Conservation (phyloP, 1,139 yeast species). For the Eremothecium coryli region DNA sequence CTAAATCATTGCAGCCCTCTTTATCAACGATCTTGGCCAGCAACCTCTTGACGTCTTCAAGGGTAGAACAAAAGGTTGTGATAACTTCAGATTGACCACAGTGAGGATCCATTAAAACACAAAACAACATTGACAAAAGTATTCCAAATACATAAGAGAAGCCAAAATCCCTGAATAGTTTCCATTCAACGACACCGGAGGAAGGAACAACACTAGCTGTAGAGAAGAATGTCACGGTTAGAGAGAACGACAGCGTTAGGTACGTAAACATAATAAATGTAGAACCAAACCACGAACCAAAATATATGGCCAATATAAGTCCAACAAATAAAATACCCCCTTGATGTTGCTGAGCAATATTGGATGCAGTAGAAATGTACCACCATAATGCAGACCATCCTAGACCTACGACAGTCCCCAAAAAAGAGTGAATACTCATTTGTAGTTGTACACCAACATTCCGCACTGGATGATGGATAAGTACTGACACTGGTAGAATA, state of each 20-base stretch:
- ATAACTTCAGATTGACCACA: slow-evolving; percentile 32
- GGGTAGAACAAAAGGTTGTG: slow-evolving; percentile 18
- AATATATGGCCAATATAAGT: slow-evolving; percentile 32
- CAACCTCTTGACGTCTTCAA: slow-evolving; percentile 22
- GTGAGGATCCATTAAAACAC: slow-evolving; percentile 34
- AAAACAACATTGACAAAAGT: slow-evolving; percentile 32
- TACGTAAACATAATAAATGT: slow-evolving; percentile 36
- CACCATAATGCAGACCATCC: slow-evolving; percentile 40
- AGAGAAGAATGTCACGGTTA: slow-evolving; percentile 33
- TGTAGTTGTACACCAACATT: slow-evolving; percentile 42
- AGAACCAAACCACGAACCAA: slow-evolving; percentile 37
- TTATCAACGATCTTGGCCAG: slow-evolving; percentile 20
- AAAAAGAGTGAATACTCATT: slow-evolving; percentile 34
- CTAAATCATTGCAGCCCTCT: slow-evolving; percentile 14
- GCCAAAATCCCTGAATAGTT: slow-evolving; percentile 35
- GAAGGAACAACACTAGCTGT: slow-evolving; percentile 22
- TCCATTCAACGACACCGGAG: slow-evolving; percentile 30
- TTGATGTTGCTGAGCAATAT: slow-evolving; percentile 35
- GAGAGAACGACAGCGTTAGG: slow-evolving; percentile 32
- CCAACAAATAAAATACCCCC: slow-evolving; percentile 42
- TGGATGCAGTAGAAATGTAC: slow-evolving; percentile 35
- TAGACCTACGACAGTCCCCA: slow-evolving; percentile 41
- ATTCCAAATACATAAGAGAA: slow-evolving; percentile 40
- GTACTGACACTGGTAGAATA: slow-evolving; percentile 36
- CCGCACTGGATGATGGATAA: slow-evolving; percentile 41